Percentiles rank a stretch among this genome's conserved stretches.
These are phyloP conservation scores for Aspergillus mulundensis DNA, from an alignment of 495 filamentous ascomycete species.

Conservation along the genomic window DNA sequence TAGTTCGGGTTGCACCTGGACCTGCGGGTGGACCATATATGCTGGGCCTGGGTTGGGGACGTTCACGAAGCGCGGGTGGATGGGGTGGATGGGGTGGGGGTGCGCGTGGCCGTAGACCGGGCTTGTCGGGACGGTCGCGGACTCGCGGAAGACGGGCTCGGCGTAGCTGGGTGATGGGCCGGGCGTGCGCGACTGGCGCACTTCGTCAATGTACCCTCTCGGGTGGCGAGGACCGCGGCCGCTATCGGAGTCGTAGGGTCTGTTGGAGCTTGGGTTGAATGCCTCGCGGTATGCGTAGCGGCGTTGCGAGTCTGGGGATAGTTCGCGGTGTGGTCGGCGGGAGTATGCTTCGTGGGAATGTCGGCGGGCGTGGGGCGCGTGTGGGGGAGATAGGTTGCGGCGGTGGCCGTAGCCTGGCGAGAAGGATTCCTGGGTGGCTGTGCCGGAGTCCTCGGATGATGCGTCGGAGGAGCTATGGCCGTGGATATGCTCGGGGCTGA, in stretches of 20 bases:
- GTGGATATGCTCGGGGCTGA: constrained; percentile 22
- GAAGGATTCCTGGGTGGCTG: constrained; percentile 10
- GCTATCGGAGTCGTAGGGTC: constrained; percentile 22
- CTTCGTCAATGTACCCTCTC: constrained; percentile 22
- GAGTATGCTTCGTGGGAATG: constrained; percentile 44
- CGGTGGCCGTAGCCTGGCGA: constrained; percentile 17
- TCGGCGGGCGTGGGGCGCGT: constrained; percentile 28
- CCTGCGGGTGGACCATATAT: constrained; percentile 14
- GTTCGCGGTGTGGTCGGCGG: constrained; percentile 30
- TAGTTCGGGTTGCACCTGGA: neutral
- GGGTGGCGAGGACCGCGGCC: constrained; percentile 12
- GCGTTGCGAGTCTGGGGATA: constrained; percentile 25
- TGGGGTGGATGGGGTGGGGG: constrained; percentile 1
- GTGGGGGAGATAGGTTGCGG: constrained; percentile 31
- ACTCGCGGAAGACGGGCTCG: constrained; percentile 29
- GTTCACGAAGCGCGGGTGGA: constrained; percentile 19
- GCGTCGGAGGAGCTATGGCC: constrained; percentile 22
- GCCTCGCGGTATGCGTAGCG: constrained; percentile 17
- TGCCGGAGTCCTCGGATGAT: constrained; percentile 26
- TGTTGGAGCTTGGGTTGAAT: constrained; percentile 17
- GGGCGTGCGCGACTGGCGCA: constrained; percentile 23
- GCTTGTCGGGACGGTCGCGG: constrained; percentile 21
- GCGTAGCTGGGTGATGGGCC: constrained; percentile 25
- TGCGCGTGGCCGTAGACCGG: constrained; percentile 20
- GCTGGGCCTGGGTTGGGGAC: constrained; percentile 6